Percentiles rank a stretch among this genome's conserved stretches.
These are phyloP conservation scores for Apiospora sp. DNA, from an alignment of 2,329 filamentous ascomycete species.

Conservation along the genomic window DNA sequence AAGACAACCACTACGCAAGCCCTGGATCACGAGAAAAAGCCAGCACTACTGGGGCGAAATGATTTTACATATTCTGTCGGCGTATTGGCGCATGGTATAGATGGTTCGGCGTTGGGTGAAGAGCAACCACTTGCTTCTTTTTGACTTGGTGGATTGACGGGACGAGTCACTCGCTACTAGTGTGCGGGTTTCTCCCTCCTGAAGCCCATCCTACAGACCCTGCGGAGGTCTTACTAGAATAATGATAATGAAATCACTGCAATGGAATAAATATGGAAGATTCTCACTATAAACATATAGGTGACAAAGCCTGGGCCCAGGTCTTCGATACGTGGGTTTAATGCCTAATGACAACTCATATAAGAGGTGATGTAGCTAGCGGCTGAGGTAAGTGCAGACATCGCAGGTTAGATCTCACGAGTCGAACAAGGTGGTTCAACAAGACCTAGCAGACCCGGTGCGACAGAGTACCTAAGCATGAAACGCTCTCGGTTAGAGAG, in stretches of 20 bases:
- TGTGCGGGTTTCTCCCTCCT: too few species aligned
- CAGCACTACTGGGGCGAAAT: not conserved
- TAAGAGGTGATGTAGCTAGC: too few species aligned
- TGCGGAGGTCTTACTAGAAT: not conserved
- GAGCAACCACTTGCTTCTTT: not conserved
- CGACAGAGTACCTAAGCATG: not conserved
- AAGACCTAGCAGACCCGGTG: too few species aligned
- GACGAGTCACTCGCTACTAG: not conserved
- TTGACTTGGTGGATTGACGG: not conserved
- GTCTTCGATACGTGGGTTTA: not conserved
- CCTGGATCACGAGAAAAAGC: not conserved
- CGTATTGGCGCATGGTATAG: conserved; percentile 17
- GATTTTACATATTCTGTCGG: not conserved
- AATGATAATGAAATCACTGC: conserved; percentile 8
- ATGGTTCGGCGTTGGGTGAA: not conserved
- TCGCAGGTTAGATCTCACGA: too few species aligned
- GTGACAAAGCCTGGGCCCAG: not conserved
- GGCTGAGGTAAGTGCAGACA: too few species aligned
- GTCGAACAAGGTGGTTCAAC: too few species aligned
- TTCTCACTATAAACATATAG: not conserved
- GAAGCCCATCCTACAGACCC: not conserved
- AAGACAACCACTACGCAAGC: conserved; percentile 21
- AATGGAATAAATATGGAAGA: not conserved
- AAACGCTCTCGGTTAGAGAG: not conserved
- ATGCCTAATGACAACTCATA: too few species aligned